A percentile compares a stretch with the other conserved stretches of the same genome.
Evolutionary conservation across 202 grass and related monocot species (phyloP).

Genomic region (Schoenoplectus tabernaemontani): DNA sequence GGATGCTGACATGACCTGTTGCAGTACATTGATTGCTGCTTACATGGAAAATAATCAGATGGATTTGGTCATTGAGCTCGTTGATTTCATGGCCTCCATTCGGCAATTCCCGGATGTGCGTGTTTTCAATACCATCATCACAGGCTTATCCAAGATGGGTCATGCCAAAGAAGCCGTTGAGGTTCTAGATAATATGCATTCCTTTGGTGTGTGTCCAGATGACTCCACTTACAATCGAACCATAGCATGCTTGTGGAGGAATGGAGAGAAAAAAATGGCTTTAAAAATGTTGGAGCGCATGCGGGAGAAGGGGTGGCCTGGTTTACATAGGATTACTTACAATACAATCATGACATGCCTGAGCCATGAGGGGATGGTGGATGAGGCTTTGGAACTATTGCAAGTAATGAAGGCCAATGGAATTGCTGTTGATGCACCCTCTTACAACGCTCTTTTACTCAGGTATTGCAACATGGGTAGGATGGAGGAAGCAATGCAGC

Average conservation of each 20-base stretch:
- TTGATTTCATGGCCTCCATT: not conserved
- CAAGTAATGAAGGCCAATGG: not conserved
- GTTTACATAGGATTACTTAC: not conserved
- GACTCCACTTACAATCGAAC: not conserved
- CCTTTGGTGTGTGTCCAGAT: not conserved
- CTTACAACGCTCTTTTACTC: not conserved
- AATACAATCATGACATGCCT: not conserved
- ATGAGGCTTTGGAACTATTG: not conserved
- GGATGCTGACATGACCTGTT: not conserved
- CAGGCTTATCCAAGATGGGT: not conserved
- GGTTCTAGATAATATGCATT: not conserved
- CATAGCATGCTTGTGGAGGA: constrained; percentile 6
- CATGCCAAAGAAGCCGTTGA: not conserved
- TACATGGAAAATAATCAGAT: not conserved
- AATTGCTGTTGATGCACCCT: not conserved
- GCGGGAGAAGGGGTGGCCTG: not conserved
- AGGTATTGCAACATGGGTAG: not conserved
- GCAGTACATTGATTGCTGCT: not conserved
- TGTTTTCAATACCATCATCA: not conserved
- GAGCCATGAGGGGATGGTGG: constrained; percentile 3
- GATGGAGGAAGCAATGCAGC: not conserved
- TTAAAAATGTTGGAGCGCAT: constrained; percentile 2
- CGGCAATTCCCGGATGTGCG: not conserved
- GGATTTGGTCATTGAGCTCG: not conserved
- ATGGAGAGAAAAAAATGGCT: not conserved